These are phyloP conservation scores for Phytopythium helicoides DNA, from an alignment of 352 stramenopile species.

Conservation along the genomic window DNA sequence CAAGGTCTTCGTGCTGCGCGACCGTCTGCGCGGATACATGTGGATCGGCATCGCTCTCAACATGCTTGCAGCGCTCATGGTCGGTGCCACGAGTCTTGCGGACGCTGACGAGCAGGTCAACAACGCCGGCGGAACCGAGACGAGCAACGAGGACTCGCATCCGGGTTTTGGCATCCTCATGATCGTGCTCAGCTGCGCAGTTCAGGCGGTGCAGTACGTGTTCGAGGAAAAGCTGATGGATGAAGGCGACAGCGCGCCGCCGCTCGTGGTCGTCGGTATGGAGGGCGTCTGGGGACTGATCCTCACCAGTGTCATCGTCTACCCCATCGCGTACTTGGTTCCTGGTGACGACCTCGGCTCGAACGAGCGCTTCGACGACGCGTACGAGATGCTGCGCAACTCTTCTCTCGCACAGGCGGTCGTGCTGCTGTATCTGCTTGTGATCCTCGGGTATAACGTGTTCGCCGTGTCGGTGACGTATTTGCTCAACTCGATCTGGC, in stretches of 20 bases:
- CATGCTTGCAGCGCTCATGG: slow-evolving; percentile 91
- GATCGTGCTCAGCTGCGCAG: slow-evolving; percentile 93
- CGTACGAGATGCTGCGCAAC: slow-evolving; percentile 68
- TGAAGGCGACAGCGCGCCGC: slow-evolving; percentile 89
- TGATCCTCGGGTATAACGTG: slow-evolving; percentile 96
- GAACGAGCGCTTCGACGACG: slow-evolving; percentile 91
- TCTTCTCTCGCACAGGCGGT: slow-evolving; percentile 57
- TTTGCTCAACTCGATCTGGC: slow-evolving; percentile 96
- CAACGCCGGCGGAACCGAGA: slow-evolving; percentile 19
- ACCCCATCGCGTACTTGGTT: slow-evolving; percentile 90
- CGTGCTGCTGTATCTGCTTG: slow-evolving; percentile 88
- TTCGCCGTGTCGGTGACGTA: slow-evolving; percentile 97
- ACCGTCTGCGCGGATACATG: slow-evolving; percentile 93
- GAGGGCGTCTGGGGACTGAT: slow-evolving; percentile 96
- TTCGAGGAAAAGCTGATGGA: slow-evolving; percentile 98
- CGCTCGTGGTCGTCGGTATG: slow-evolving; percentile 94
- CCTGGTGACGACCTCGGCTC: slow-evolving; percentile 93
- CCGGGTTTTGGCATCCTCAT: slow-evolving; percentile 91
- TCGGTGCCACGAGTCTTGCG: slow-evolving; percentile 92
- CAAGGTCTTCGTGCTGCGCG: slow-evolving; percentile 93
- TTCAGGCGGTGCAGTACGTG: slow-evolving; percentile 95
- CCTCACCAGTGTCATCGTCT: slow-evolving; percentile 92
- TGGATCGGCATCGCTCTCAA: slow-evolving; percentile 97
- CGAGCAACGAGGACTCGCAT: no score
- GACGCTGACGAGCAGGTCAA: slow-evolving; percentile 66